phyloP scores from a whole-genome alignment of 2,329 filamentous ascomycete genomes.

The Triangularia verruculosa region DNA sequence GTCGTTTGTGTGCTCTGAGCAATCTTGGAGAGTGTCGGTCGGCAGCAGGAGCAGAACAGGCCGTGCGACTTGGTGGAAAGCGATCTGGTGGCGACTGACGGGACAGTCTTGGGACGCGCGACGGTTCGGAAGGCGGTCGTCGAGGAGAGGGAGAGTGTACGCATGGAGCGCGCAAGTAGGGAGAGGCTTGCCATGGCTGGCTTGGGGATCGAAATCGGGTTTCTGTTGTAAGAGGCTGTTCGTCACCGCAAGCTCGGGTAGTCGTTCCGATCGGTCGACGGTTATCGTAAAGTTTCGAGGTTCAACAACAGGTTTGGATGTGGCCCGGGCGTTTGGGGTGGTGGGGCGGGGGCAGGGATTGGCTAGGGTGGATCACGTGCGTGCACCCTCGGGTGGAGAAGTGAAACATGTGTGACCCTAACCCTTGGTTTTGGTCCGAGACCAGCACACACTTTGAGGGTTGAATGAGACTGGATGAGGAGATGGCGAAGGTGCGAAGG shows the following conservation, averaged over 20 bases:
- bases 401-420: not conserved
- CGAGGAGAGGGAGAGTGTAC: constrained; percentile 24
- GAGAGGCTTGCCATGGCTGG: constrained; percentile 18
- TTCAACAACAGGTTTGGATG: constrained; percentile 1
- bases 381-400: not conserved
- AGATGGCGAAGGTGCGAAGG: not conserved
- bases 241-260: not conserved
- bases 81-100: constrained; percentile 5
- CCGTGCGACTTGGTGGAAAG: constrained; percentile 22
- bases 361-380: not conserved
- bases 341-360: not conserved
- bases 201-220: not conserved
- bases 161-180: constrained; percentile 25
- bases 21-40: not conserved
- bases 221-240: not conserved
- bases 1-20: not conserved
- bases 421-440: not conserved
- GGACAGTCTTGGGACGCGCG: not conserved
- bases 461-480: not conserved
- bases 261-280: not conserved
- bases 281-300: not conserved
- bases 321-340: constrained; percentile 4
- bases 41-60: constrained; percentile 11
- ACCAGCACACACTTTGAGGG: not conserved
- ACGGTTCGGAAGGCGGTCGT: not conserved